Base-by-base conservation (phyloP, 164 flowering plant species). In the Umbilicus rupestris region DNA sequence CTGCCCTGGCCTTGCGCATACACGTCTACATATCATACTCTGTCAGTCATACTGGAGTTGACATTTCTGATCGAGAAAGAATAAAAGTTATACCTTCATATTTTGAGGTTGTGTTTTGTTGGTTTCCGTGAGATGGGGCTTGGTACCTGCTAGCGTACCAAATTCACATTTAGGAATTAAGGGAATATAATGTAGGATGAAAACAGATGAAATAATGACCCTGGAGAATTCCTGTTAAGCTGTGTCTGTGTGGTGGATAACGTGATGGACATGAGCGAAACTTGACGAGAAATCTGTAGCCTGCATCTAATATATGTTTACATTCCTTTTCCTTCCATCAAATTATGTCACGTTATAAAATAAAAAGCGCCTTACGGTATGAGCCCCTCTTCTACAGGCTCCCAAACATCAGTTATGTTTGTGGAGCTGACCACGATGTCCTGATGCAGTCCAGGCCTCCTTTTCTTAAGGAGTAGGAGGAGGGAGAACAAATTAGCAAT, bases 321-420 rank as follows among this genome's bases (percentile, higher is more conserved):
- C 3, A 47, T n/a, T n/a, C n/a, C n/a, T n/a, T n/a, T n/a, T n/a
- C n/a, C n/a, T n/a, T n/a, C n/a, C n/a, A n/a, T n/a, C n/a, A n/a
- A n/a, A n/a, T n/a, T n/a, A n/a, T n/a, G n/a, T n/a, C n/a, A n/a
- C n/a, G n/a, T n/a, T n/a, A n/a, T n/a, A 41, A 14, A 62, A 49
- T 4, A 35, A 39, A n/a, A 26, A 7, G 5, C 0, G 42, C 68
- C 79, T 67, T 76, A 78, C 79, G 76, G 82, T 50, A 76, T 71
- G 59, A 78, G 82, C 16, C 82, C 82, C 29, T 78, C 79, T 70
- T 78, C 82, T 0, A 78, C 71, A 10, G 82, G 82, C 68, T 78
- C 82, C 79, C 79, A 78, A 29, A 46, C 66, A 45, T 78, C 82
- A 20, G 82, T 78, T 45, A 78, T 78, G 30, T 74, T 69, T 14